phyloP scores from a whole-genome alignment of 1,139 yeast genomes.

The Debaryomyces robertsiae region DNA sequence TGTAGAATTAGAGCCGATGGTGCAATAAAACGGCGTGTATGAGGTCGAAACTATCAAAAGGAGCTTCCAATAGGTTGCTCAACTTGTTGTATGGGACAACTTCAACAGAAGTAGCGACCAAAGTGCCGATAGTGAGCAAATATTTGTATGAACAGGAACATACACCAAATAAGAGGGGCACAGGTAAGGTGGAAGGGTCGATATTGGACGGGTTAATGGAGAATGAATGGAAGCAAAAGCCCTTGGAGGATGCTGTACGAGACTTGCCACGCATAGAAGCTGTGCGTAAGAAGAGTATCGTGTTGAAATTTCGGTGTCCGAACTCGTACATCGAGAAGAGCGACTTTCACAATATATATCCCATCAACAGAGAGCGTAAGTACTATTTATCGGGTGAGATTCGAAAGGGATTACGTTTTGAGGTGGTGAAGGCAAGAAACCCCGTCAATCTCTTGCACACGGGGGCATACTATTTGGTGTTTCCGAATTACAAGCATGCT shows the following conservation, averaged over 20 bases:
- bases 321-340: slow-evolving; percentile 37
- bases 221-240: slow-evolving; percentile 37
- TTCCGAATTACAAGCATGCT: slow-evolving; percentile 50
- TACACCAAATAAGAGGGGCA: slow-evolving; percentile 2
- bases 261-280: slow-evolving; percentile 21
- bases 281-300: slow-evolving; percentile 23
- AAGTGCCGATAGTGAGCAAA: slow-evolving; percentile 29
- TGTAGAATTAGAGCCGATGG: background rate
- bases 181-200: slow-evolving; percentile 18
- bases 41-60: slow-evolving; percentile 22
- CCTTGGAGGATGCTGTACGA: slow-evolving; percentile 25
- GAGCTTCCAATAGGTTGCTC: slow-evolving; percentile 32
- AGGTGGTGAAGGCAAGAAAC: slow-evolving; percentile 50
- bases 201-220: slow-evolving; percentile 33
- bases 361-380: slow-evolving; percentile 32
- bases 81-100: slow-evolving; percentile 35
- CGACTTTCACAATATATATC: slow-evolving; percentile 44
- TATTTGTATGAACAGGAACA: slow-evolving; percentile 27
- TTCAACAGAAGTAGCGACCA: slow-evolving; percentile 31
- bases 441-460: slow-evolving; percentile 45
- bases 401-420: slow-evolving; percentile 30
- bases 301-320: slow-evolving; percentile 39
- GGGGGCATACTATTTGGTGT: slow-evolving; percentile 55
- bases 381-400: slow-evolving; percentile 27
- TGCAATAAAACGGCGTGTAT: background rate